Base-by-base conservation (phyloP, 2,329 filamentous ascomycete species). In the Sphaerulina musiva region DNA sequence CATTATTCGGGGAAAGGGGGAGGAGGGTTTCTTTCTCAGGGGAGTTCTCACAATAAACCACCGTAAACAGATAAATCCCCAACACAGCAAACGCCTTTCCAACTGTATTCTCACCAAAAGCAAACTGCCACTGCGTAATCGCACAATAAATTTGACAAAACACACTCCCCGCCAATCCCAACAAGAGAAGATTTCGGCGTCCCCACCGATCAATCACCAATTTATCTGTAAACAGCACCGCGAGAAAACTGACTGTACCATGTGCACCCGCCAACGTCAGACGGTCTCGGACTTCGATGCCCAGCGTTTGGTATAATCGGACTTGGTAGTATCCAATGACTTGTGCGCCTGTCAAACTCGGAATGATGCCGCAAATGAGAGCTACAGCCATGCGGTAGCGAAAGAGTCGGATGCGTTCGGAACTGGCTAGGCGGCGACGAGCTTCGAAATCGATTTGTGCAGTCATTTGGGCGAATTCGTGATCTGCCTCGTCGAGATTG, bases 11-110 rank as follows among this genome's bases (percentile, higher is more conserved):
- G 14, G 14, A 17, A 17, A 17, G 14, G 14, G 14, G 14, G 14
- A 17, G 14, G 14, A 1, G 14, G 14, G 14, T 1, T 17, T 17
- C 14, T 17, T 17, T 1, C 1, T 17, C 14, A 17, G 14, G 14
- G 14, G 14, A 17, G 14, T 17, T 17, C 74, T 59, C 61, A 78
- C 76, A 81, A 59, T 80, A 81, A 17, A 68, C 70, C 2, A 79
- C 73, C 1, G 78, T 78, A 53, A 81, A 80, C 1, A 81, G 68
- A 55, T 80, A 81, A 23, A 82, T 81, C 0, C 78, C 80, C 1
- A 81, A 66, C 38, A 82, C 75, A 1, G 79, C 77, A 60, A 82
- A 82, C 0, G 78, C 79, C 61, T 82, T 81, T 41, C 79, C 80
- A 29, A 80, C 62, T 3, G 68, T 66, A 62, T 81, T 81, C 49